These are phyloP conservation scores for Candida sanyaensis DNA, from an alignment of 1,139 yeast genomes.

Conservation along the genomic window DNA sequence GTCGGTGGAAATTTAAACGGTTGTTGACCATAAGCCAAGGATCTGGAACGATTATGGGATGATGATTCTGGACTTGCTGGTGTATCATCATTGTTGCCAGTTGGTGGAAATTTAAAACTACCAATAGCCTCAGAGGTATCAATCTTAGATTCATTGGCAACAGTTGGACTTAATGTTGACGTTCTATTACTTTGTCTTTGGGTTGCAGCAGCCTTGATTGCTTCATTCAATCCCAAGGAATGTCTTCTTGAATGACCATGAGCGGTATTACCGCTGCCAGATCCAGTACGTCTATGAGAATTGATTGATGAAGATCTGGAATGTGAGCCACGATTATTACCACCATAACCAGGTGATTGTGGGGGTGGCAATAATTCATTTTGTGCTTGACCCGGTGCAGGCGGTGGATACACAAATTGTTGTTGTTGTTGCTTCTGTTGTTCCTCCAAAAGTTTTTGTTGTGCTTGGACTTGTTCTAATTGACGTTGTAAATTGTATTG, in stretches of 20 bases:
- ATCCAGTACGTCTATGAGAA: slow-evolving; percentile 41
- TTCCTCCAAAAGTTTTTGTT: slow-evolving; percentile 81
- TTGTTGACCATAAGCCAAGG: slow-evolving; percentile 49
- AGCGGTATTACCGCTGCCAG: slow-evolving; percentile 16
- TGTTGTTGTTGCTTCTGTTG: slow-evolving; percentile 53
- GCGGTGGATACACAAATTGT: slow-evolving; percentile 21
- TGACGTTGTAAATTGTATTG: slow-evolving; percentile 93
- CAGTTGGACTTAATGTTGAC: slow-evolving; percentile 36
- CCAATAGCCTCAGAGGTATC: slow-evolving; percentile 24
- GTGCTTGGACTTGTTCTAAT: slow-evolving; percentile 86
- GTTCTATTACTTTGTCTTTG: slow-evolving; percentile 60
- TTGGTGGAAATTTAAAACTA: slow-evolving; percentile 38
- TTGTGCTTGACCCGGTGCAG: slow-evolving; percentile 12
- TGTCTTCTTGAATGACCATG: slow-evolving; percentile 88
- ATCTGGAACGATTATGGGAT: slow-evolving; percentile 33
- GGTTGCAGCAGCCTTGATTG: slow-evolving; percentile 94
- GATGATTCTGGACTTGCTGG: slow-evolving; percentile 22
- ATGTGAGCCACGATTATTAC: slow-evolving; percentile 22
- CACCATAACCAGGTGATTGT: slow-evolving; percentile 18
- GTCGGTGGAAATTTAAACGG: slow-evolving; percentile 42
- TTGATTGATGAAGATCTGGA: slow-evolving; percentile 42
- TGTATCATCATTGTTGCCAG: slow-evolving; percentile 1
- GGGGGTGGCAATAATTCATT: slow-evolving; percentile 33
- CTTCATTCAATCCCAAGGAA: slow-evolving; percentile 88
- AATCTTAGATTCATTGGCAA: slow-evolving; percentile 16